Evolutionary conservation across 805 yeast genomes (phyloP).

Genomic region (Kregervanrija delftensis): DNA sequence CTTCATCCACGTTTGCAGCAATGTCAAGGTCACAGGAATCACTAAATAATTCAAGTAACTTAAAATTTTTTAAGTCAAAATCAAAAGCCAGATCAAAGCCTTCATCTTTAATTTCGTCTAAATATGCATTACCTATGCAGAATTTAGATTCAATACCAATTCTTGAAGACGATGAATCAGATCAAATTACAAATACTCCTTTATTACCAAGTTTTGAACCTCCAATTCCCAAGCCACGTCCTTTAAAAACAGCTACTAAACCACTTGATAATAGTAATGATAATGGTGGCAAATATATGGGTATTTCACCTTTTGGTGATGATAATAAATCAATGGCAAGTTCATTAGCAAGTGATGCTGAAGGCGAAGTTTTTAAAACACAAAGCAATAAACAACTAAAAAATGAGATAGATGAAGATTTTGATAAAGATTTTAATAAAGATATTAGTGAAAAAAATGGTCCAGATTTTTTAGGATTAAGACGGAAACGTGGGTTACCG

Average conservation of each 20-base stretch:
- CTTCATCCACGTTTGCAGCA: constrained; percentile 2
- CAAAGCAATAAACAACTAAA: not conserved
- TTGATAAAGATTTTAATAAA: constrained; percentile 23
- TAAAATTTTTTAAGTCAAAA: not conserved
- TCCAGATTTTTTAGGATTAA: constrained; percentile 3
- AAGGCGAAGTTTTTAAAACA: constrained; percentile 1
- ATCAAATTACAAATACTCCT: constrained; percentile 18
- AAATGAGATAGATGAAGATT: constrained; percentile 26
- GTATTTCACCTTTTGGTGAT: too few species aligned
- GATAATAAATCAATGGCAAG: too few species aligned
- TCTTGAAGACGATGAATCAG: constrained; percentile 27
- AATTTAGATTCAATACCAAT: constrained; percentile 20
- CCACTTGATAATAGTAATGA: not conserved
- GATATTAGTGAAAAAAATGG: constrained; percentile 12
- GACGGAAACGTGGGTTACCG: constrained; percentile 2
- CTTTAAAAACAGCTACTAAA: not conserved
- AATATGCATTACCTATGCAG: constrained; percentile 1
- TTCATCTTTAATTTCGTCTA: not conserved
- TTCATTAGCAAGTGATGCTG: not conserved
- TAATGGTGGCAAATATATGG: not conserved
- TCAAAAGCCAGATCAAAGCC: not conserved
- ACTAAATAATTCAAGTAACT: constrained; percentile 3
- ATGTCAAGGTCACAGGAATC: constrained; percentile 9
- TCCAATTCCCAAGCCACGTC: not conserved
- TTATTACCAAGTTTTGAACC: constrained; percentile 19